Conservation (phyloP, 495 filamentous ascomycete species). For the Talaromyces thailandensis region DNA sequence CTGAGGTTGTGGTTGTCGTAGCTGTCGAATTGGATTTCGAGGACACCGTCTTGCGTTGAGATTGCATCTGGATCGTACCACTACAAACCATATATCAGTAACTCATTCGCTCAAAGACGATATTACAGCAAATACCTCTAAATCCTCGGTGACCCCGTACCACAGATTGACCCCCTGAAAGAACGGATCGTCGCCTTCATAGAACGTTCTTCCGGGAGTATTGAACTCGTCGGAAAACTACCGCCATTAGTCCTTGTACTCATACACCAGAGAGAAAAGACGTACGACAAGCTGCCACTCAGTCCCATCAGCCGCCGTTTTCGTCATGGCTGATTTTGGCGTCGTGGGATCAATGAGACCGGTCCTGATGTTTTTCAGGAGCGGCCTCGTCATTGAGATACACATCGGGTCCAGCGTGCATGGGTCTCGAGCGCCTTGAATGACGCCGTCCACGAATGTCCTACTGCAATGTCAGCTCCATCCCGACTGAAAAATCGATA, state of each 20-base stretch:
- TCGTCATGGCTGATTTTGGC: slow-evolving; percentile 47
- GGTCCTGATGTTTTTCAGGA: slow-evolving; percentile 51
- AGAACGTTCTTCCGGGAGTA: slow-evolving; percentile 60
- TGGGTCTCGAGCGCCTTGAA: slow-evolving; percentile 18
- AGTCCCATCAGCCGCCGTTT: slow-evolving; percentile 48
- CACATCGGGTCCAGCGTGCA: slow-evolving; percentile 42
- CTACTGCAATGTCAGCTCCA: slow-evolving; percentile 21
- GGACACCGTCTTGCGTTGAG: slow-evolving; percentile 55
- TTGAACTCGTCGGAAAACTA: slow-evolving; percentile 76
- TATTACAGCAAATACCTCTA: slow-evolving; percentile 40
- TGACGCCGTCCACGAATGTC: slow-evolving; percentile 42
- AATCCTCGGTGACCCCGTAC: slow-evolving; percentile 71
- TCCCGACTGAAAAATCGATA: not conserved
- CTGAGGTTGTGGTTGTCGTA: slow-evolving; percentile 61
- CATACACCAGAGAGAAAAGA: slow-evolving; percentile 9
- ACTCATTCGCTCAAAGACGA: not conserved
- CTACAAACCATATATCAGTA: slow-evolving; percentile 16
- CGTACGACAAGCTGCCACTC: slow-evolving; percentile 56
- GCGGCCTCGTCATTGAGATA: slow-evolving; percentile 44
- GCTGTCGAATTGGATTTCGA: slow-evolving; percentile 58
- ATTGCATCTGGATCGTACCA: slow-evolving; percentile 79
- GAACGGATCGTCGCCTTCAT: slow-evolving; percentile 64
- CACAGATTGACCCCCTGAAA: slow-evolving; percentile 66
- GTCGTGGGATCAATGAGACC: slow-evolving; percentile 67
- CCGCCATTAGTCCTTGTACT: slow-evolving; percentile 13